These are phyloP conservation scores for Euphorbia peplus DNA, from an alignment of 345 rosid genomes.

Conservation along the genomic window DNA sequence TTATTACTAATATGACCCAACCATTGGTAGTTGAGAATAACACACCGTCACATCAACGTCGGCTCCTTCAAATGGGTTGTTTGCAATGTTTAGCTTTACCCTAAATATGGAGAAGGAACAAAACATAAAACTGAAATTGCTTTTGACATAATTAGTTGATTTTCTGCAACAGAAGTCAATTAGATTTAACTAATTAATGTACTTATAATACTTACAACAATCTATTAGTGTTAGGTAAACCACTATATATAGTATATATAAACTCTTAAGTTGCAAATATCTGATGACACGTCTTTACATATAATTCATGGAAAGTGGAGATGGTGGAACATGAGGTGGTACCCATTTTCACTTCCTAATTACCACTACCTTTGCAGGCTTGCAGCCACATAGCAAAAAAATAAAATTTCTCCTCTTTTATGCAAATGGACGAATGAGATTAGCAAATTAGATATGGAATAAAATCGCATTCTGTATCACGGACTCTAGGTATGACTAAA, in stretches of 20 bases:
- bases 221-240: background rate
- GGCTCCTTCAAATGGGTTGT: background rate
- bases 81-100: slow-evolving; percentile 3
- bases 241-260: background rate
- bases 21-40: too few relatives aligned
- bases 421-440: background rate
- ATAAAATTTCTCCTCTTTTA: background rate
- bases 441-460: too few relatives aligned
- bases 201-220: too few relatives aligned
- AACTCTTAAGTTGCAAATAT: background rate
- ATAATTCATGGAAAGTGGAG: slow-evolving; percentile 4
- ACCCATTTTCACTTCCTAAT: slow-evolving; percentile 10
- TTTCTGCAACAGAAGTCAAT: slow-evolving; percentile 8
- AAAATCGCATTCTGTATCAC: too few relatives aligned
- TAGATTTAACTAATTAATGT: background rate
- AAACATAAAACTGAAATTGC: too few relatives aligned
- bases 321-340: slow-evolving; percentile 22
- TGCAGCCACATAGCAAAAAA: too few relatives aligned
- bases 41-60: too few relatives aligned
- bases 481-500: too few relatives aligned
- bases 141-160: too few relatives aligned
- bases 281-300: background rate
- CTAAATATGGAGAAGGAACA: background rate
- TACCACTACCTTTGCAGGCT: background rate
- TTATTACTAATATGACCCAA: too few relatives aligned